Percentiles rank a stretch among this genome's conserved stretches.
Evolutionary conservation across 768 basidiomycete genomes (phyloP).

Genomic region (Rhizopogon salebrosus): DNA sequence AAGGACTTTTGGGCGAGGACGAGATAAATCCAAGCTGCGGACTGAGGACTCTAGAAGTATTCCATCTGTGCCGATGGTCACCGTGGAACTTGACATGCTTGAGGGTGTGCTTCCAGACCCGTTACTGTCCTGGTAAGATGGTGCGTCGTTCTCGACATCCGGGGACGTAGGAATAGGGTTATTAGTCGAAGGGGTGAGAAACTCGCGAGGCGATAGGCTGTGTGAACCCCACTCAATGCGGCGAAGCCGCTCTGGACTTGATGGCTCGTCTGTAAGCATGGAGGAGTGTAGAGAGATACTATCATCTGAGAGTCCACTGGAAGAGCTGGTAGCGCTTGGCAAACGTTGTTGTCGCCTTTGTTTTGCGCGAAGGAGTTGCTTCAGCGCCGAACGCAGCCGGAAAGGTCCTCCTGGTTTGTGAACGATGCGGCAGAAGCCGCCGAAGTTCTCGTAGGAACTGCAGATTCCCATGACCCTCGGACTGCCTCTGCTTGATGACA

Average conservation of each 20-base stretch:
- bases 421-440: slow-evolving; percentile 84
- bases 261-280: slow-evolving; percentile 21
- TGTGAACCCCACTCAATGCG: slow-evolving; percentile 26
- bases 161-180: slow-evolving; percentile 15
- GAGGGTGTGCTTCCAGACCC: slow-evolving; percentile 8
- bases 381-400: slow-evolving; percentile 61
- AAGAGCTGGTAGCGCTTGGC: slow-evolving; percentile 11
- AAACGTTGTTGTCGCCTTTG: slow-evolving; percentile 26
- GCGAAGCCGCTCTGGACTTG: slow-evolving; percentile 18
- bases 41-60: slow-evolving; percentile 67
- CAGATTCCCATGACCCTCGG: slow-evolving; percentile 56
- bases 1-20: slow-evolving; percentile 55
- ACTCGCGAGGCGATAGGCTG: slow-evolving; percentile 3
- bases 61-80: slow-evolving; percentile 55
- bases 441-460: slow-evolving; percentile 69
- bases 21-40: slow-evolving; percentile 41
- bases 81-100: slow-evolving; percentile 33
- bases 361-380: slow-evolving; percentile 32
- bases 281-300: slow-evolving; percentile 21
- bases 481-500: slow-evolving; percentile 68
- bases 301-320: slow-evolving; percentile 19
- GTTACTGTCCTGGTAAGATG: slow-evolving; percentile 11
- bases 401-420: slow-evolving; percentile 89
- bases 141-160: slow-evolving; percentile 26
- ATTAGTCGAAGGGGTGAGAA: slow-evolving; percentile 7